These are phyloP conservation scores for Euphrasia arctica DNA, from an alignment of 305 asterid species.

Conservation along the genomic window DNA sequence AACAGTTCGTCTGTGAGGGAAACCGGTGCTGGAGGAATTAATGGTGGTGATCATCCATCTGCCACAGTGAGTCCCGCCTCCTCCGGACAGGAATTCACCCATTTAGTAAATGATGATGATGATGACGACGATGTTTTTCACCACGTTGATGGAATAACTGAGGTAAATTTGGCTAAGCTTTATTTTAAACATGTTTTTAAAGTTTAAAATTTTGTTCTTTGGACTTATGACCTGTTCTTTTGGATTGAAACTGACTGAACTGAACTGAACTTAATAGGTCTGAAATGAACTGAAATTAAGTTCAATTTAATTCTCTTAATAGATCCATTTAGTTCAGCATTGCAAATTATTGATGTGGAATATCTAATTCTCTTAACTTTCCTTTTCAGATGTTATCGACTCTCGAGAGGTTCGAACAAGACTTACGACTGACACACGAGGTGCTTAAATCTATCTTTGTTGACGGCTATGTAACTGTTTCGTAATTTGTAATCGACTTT, in stretches of 20 bases:
- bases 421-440: conserved; percentile 34
- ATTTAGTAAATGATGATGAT: conserved; percentile 26
- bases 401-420: conserved; percentile 42
- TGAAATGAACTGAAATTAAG: too few species aligned
- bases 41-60: not conserved
- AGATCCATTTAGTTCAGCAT: too few species aligned
- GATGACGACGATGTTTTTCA: conserved; percentile 25
- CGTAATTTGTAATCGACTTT: conserved; percentile 12
- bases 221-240: too few species aligned
- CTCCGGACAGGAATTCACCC: conserved; percentile 35
- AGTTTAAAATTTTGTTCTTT: too few species aligned
- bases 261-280: too few species aligned
- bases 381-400: conserved; percentile 58
- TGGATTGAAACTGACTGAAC: too few species aligned
- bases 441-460: conserved; percentile 18
- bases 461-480: conserved; percentile 1
- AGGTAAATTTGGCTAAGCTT: conserved; percentile 39
- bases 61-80: conserved; percentile 26
- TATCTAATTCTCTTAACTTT: conserved; percentile 5
- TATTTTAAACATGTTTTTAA: too few species aligned
- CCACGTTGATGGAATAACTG: conserved; percentile 55
- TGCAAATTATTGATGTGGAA: too few species aligned
- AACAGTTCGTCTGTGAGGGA: conserved; percentile 33
- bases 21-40: conserved; percentile 31
- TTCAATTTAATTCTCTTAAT: too few species aligned